A percentile compares a stretch with the other conserved stretches of the same genome.
Evolutionary conservation across 2,329 filamentous ascomycete genomes (phyloP).

Genomic region (Cytospora chrysosperma): DNA sequence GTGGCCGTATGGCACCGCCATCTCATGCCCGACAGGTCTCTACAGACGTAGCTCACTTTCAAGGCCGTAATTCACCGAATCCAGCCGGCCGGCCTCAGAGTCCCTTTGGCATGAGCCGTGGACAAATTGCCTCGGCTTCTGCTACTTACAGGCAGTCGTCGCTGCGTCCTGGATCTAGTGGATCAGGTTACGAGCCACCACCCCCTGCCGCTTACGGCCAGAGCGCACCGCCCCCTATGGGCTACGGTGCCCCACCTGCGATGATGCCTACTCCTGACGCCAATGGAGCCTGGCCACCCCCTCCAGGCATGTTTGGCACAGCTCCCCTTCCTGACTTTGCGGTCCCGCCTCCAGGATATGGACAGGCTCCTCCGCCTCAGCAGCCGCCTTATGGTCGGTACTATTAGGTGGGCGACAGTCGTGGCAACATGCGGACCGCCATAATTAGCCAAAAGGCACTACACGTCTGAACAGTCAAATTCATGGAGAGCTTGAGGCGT

Average conservation of each 20-base stretch:
- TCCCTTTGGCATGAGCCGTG: constrained; percentile 43
- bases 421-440: background rate
- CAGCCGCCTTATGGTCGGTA: constrained; percentile 22
- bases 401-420: constrained; percentile 7
- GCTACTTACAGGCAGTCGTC: constrained; percentile 53
- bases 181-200: constrained; percentile 40
- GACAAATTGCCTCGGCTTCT: constrained; percentile 39
- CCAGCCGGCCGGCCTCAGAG: constrained; percentile 43
- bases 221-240: constrained; percentile 13
- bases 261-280: constrained; percentile 20
- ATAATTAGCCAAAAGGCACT: background rate
- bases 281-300: constrained; percentile 18
- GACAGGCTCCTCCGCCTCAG: constrained; percentile 21
- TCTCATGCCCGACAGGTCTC: constrained; percentile 29
- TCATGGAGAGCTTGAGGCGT: background rate
- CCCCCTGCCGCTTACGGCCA: constrained; percentile 36
- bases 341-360: constrained; percentile 16
- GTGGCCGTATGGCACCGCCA: constrained; percentile 27
- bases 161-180: constrained; percentile 48
- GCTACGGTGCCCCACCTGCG: constrained; percentile 6
- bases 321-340: constrained; percentile 14
- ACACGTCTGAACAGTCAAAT: background rate
- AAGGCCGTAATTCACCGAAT: constrained; percentile 28
- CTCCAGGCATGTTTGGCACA: constrained; percentile 12
- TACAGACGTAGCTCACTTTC: constrained; percentile 27